Conservation (phyloP, 2,329 filamentous ascomycete genomes). For the Alternaria angustiovoidea region DNA sequence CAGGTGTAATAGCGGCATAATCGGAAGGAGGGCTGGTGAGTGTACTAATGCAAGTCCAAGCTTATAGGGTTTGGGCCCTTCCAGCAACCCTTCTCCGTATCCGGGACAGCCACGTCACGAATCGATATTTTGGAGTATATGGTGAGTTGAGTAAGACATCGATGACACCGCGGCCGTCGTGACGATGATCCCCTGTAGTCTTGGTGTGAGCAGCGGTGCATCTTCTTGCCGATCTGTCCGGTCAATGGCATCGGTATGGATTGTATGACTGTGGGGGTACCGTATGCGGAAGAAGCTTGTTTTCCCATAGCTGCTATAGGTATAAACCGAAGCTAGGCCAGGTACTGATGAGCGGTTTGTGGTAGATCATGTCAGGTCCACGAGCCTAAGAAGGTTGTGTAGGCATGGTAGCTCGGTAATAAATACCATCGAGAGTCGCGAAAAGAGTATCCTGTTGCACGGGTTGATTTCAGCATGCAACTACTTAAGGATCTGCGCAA, state of each 20-base stretch:
- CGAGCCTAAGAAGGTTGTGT: neutral
- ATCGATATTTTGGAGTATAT: too few species aligned
- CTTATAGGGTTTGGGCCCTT: neutral
- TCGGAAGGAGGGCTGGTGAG: neutral
- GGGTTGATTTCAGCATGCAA: too few species aligned
- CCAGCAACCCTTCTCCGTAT: too few species aligned
- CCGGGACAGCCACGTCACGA: too few species aligned
- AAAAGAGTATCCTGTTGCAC: too few species aligned
- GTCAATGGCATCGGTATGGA: neutral
- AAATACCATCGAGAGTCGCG: too few species aligned
- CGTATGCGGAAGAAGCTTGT: neutral
- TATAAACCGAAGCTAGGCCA: neutral
- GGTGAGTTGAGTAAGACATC: neutral
- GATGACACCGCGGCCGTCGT: neutral
- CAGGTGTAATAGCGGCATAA: neutral
- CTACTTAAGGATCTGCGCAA: too few species aligned
- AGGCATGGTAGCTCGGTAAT: too few species aligned
- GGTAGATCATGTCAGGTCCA: neutral
- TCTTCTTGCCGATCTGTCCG: neutral
- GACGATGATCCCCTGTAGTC: neutral
- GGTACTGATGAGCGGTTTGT: neutral
- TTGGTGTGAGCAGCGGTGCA: neutral
- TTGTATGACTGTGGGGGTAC: neutral
- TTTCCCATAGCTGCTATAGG: neutral
- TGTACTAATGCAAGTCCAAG: neutral